Percentiles rank a stretch among this genome's conserved stretches.
phyloP scores from a whole-genome alignment of 2,329 filamentous ascomycete genomes.

The Cladosporium colombiae region DNA sequence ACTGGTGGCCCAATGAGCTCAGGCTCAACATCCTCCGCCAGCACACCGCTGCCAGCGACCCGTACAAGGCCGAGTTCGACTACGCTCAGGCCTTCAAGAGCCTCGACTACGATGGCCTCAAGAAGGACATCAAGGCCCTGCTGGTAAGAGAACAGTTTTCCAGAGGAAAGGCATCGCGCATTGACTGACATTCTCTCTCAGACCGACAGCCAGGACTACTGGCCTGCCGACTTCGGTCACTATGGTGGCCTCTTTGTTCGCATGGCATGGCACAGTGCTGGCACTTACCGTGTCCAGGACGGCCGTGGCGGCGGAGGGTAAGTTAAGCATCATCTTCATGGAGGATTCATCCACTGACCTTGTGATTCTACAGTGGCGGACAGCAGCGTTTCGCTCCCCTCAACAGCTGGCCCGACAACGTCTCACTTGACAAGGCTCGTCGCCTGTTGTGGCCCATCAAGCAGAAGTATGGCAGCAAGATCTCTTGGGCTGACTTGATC shows the following conservation, averaged over 20 bases:
- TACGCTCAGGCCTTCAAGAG: constrained; percentile 72
- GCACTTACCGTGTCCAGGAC: constrained; percentile 74
- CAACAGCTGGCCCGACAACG: constrained; percentile 82
- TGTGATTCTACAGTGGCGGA: constrained; percentile 47
- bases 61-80: constrained; percentile 64
- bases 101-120: constrained; percentile 69
- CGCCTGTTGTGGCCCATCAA: constrained; percentile 79
- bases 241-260: constrained; percentile 79
- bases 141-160: constrained; percentile 48
- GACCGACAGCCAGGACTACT: constrained; percentile 77
- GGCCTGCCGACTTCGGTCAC: constrained; percentile 80
- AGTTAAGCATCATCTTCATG: neutral
- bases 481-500: constrained; percentile 75
- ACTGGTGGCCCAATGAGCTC: constrained; percentile 74
- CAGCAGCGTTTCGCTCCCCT: constrained; percentile 80
- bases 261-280: constrained; percentile 79
- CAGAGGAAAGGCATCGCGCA: neutral
- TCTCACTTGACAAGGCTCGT: constrained; percentile 75
- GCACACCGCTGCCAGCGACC: constrained; percentile 64
- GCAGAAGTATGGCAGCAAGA: constrained; percentile 81
- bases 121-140: constrained; percentile 69
- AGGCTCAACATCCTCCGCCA: constrained; percentile 73
- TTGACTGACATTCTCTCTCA: neutral
- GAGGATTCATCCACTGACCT: neutral
- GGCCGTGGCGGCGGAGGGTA: constrained; percentile 71